phyloP scores from a whole-genome alignment of 2,329 filamentous ascomycete species.

The Aspergillus arachidicola region DNA sequence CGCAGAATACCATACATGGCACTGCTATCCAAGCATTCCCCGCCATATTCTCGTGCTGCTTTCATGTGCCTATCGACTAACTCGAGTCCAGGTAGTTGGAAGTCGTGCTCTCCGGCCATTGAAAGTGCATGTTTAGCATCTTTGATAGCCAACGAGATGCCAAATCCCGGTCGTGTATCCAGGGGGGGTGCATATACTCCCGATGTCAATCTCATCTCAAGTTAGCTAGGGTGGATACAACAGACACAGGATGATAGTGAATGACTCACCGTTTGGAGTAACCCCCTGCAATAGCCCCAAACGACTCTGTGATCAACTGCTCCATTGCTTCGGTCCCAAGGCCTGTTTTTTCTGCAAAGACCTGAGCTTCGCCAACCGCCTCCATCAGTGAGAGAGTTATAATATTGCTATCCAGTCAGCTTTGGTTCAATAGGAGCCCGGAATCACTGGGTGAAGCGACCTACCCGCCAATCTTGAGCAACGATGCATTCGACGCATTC shows the following conservation, averaged over 20 bases:
- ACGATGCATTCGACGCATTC: neutral
- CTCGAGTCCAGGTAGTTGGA: neutral
- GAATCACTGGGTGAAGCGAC: neutral
- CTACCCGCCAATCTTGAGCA: neutral
- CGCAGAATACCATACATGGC: neutral
- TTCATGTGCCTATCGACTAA: neutral
- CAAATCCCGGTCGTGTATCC: neutral
- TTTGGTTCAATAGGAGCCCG: neutral
- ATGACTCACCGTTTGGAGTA: neutral
- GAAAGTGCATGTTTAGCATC: neutral
- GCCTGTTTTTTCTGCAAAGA: constrained; percentile 51
- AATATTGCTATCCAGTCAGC: constrained; percentile 43
- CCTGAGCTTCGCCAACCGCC: constrained; percentile 53
- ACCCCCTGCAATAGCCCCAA: neutral
- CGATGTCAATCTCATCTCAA: neutral
- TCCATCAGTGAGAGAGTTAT: constrained; percentile 55
- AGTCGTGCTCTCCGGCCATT: neutral
- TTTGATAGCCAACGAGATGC: neutral
- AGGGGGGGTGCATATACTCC: neutral
- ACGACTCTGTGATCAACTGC: constrained; percentile 28
- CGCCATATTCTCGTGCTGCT: neutral
- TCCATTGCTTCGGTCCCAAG: constrained; percentile 47
- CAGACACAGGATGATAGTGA: neutral
- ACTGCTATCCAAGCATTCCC: neutral
- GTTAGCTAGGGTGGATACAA: neutral